These are phyloP conservation scores for Eucalyptus curtisii DNA, from an alignment of 345 rosid species.

Conservation along the genomic window DNA sequence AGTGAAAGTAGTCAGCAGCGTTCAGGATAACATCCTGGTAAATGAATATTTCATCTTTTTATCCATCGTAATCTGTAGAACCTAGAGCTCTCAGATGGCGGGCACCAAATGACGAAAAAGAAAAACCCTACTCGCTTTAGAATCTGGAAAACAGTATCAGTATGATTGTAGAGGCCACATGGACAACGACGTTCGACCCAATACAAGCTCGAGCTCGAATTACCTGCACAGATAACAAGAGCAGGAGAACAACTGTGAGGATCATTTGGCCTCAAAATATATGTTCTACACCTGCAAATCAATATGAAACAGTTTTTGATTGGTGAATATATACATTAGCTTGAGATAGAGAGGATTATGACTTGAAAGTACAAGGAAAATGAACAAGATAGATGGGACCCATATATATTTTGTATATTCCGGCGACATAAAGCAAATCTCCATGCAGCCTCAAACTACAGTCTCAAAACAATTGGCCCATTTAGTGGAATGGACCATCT, in stretches of 20 bases:
- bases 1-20: background rate
- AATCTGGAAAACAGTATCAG: slow-evolving; percentile 24
- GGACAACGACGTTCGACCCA: background rate
- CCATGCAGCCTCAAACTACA: background rate
- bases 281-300: background rate
- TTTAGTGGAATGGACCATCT: background rate
- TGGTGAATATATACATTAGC: background rate
- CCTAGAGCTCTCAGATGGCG: background rate
- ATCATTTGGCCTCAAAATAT: background rate
- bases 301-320: background rate
- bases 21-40: background rate
- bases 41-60: background rate
- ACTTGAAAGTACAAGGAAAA: background rate
- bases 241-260: background rate
- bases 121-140: background rate
- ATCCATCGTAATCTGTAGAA: background rate
- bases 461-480: background rate
- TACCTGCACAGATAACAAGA: background rate
- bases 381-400: background rate
- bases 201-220: background rate
- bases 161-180: slow-evolving; percentile 5
- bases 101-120: background rate
- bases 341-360: background rate
- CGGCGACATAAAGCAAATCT: background rate
- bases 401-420: background rate